Conservation (phyloP, 805 yeast species). For the Kuraishia ogatae region DNA sequence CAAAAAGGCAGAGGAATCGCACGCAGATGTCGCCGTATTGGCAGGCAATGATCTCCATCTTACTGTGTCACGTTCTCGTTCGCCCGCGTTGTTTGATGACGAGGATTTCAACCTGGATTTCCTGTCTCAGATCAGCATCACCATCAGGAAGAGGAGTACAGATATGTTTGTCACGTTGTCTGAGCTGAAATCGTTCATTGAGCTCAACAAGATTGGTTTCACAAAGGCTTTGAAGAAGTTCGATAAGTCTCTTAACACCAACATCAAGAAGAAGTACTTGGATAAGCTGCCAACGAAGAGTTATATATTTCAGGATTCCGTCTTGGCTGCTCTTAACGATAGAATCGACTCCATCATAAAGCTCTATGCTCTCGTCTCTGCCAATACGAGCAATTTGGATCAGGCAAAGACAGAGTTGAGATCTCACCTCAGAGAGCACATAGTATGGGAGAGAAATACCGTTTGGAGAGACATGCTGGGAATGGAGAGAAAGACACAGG, state of each 20-base stretch:
- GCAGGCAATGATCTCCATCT: background rate
- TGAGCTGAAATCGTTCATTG: conserved; percentile 77
- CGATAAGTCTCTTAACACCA: conserved; percentile 69
- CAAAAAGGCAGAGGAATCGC: background rate
- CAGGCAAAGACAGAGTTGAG: conserved; percentile 35
- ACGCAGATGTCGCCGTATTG: background rate
- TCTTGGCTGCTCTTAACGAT: conserved; percentile 39
- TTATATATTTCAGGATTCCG: conserved; percentile 43
- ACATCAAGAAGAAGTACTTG: conserved; percentile 53
- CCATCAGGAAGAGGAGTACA: conserved; percentile 58
- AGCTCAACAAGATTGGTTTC: conserved; percentile 82
- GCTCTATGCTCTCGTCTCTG: conserved; percentile 32
- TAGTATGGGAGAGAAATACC: conserved; percentile 95
- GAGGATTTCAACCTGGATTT: conserved; percentile 27
- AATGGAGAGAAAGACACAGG: conserved; percentile 77
- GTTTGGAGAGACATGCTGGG: conserved; percentile 98
- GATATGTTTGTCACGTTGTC: conserved; percentile 66
- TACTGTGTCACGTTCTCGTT: background rate
- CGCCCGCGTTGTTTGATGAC: conserved; percentile 21
- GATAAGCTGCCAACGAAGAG: conserved; percentile 36
- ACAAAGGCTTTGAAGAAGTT: conserved; percentile 86
- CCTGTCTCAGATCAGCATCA: conserved; percentile 45
- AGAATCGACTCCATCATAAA: conserved; percentile 35
- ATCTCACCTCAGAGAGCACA: conserved; percentile 72
- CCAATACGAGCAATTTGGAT: conserved; percentile 27